These are phyloP conservation scores for Apiospora malaysiana DNA, from an alignment of 2,329 filamentous ascomycete genomes.

Conservation along the genomic window DNA sequence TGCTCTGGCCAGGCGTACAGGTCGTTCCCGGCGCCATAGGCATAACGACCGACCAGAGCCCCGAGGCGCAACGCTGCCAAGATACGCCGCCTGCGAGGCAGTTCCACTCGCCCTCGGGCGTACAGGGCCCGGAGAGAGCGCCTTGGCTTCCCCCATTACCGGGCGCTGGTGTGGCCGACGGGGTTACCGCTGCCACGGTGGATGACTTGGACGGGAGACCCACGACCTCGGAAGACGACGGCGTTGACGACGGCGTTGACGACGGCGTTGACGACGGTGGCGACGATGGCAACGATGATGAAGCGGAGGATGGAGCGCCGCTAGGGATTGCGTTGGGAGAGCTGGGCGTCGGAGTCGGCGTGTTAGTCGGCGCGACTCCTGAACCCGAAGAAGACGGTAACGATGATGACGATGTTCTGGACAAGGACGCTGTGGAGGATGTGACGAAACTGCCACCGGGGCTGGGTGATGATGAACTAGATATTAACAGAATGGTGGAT, in stretches of 20 bases:
- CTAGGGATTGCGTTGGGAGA: neutral
- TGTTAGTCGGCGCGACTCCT: neutral
- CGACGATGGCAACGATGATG: neutral
- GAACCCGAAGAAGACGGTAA: conserved; percentile 24
- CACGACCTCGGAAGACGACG: neutral
- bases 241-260: neutral
- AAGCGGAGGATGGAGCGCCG: neutral
- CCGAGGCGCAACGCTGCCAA: conserved; percentile 69
- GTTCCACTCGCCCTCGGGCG: conserved; percentile 62
- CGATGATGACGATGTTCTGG: conserved; percentile 23
- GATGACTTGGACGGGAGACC: neutral
- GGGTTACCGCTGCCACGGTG: neutral
- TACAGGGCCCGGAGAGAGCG: conserved; percentile 47
- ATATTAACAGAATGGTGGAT: conserved; percentile 16
- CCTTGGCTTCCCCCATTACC: conserved; percentile 19
- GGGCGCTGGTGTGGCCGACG: conserved; percentile 18
- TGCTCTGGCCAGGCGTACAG: conserved; percentile 47
- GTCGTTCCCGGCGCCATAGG: conserved; percentile 59
- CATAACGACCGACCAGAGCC: conserved; percentile 56
- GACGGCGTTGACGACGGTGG: neutral
- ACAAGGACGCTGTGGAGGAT: conserved; percentile 25
- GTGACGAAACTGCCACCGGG: conserved; percentile 53
- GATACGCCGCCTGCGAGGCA: conserved; percentile 56
- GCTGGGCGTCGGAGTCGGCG: neutral
- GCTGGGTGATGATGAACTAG: conserved; percentile 32